Conservation (phyloP, 345 rosid species). For the Trapa bicornis region DNA sequence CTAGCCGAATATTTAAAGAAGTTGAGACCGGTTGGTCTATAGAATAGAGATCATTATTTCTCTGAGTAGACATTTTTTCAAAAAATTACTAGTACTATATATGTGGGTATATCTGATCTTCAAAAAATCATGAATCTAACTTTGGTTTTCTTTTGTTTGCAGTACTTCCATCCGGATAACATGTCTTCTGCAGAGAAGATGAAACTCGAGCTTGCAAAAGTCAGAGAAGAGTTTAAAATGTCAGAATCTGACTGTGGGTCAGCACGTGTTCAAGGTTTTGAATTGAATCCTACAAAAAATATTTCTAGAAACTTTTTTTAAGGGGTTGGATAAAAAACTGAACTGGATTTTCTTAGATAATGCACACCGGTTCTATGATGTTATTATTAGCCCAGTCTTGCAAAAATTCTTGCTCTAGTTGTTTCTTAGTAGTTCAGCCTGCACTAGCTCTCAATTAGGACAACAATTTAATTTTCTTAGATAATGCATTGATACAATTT, state of each 20-base stretch:
- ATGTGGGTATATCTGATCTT: background rate
- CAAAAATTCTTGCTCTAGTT: background rate
- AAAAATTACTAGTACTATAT: background rate
- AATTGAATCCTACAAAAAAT: background rate
- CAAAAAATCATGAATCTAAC: background rate
- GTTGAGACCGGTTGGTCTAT: too few species aligned
- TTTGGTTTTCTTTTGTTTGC: slow-evolving; percentile 17
- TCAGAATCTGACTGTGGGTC: slow-evolving; percentile 98
- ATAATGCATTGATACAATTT: too few species aligned
- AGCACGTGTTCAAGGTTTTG: slow-evolving; percentile 73
- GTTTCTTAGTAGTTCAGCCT: background rate
- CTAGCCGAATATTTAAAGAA: too few species aligned
- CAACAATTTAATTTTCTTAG: background rate
- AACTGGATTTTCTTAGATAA: background rate
- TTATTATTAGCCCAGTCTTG: too few species aligned
- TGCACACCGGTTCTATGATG: background rate
- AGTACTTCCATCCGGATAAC: slow-evolving; percentile 91
- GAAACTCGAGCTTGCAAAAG: slow-evolving; percentile 69
- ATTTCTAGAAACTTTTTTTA: background rate
- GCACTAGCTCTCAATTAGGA: background rate
- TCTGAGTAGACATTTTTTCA: too few species aligned
- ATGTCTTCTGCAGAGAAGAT: slow-evolving; percentile 80
- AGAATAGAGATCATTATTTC: background rate
- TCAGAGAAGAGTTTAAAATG: slow-evolving; percentile 83
- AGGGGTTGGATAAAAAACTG: background rate